Conservation (phyloP, 1,284 basidiomycete genomes). For the Schizophyllum amplum region DNA sequence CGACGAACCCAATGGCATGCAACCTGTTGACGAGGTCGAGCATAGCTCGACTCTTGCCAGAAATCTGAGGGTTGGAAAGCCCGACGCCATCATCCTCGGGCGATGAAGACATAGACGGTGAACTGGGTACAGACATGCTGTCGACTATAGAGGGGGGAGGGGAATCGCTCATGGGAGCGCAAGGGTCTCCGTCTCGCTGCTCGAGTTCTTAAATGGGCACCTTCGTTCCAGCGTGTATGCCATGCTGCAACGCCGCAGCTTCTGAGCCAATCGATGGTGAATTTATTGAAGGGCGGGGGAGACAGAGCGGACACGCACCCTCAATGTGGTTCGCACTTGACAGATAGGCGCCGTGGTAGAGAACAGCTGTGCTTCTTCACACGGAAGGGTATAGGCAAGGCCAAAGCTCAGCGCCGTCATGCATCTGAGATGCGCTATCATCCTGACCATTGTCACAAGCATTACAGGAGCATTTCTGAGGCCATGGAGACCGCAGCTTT, state of each 20-base stretch:
- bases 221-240: background rate
- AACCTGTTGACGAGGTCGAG: conserved; percentile 29
- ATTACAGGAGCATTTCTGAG: too few species aligned
- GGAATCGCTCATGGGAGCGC: background rate
- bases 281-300: background rate
- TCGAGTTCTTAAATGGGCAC: background rate
- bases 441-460: too few species aligned
- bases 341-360: background rate
- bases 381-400: too few species aligned
- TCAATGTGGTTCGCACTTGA: background rate
- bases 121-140: background rate
- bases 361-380: too few species aligned
- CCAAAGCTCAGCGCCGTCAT: too few species aligned
- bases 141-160: background rate
- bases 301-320: background rate
- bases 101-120: background rate
- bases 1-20: conserved; percentile 43
- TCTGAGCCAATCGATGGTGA: background rate
- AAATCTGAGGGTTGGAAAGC: conserved; percentile 33
- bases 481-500: too few species aligned
- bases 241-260: background rate
- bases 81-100: conserved; percentile 27
- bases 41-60: conserved; percentile 12
- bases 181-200: too few species aligned
- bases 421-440: too few species aligned